Conservation (phyloP, 257 asterid species). For the Jasminum sambac region DNA sequence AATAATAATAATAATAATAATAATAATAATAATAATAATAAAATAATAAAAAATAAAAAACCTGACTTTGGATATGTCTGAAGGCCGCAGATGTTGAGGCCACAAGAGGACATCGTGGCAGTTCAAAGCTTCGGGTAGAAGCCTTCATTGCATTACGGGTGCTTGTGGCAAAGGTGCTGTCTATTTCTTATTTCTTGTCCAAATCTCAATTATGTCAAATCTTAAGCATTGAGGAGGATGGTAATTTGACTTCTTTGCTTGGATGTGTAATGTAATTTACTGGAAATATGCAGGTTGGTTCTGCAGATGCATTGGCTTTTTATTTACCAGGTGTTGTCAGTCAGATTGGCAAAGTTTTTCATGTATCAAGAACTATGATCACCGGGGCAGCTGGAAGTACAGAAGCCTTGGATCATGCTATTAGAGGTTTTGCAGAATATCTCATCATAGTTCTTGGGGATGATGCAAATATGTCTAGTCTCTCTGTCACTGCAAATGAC, state of each 20-base stretch:
- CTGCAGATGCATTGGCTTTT: slow-evolving; percentile 92
- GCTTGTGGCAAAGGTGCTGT: slow-evolving; percentile 81
- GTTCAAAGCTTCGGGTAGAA: slow-evolving; percentile 81
- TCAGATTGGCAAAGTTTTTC: slow-evolving; percentile 86
- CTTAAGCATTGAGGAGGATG: slow-evolving; percentile 1
- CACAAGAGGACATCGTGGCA: slow-evolving; percentile 81
- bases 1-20: no score
- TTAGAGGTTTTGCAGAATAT: slow-evolving; percentile 72
- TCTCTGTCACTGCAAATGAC: slow-evolving; percentile 31
- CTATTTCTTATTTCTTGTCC: slow-evolving; percentile 20
- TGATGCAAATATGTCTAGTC: slow-evolving; percentile 36
- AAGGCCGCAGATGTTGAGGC: slow-evolving; percentile 96
- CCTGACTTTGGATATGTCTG: slow-evolving; percentile 41
- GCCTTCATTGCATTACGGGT: slow-evolving; percentile 74
- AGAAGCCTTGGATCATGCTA: slow-evolving; percentile 73
- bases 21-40: no score
- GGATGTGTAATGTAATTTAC: slow-evolving; percentile 10
- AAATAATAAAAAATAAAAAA: no score
- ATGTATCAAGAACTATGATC: slow-evolving; percentile 68
- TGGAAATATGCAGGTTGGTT: slow-evolving; percentile 73
- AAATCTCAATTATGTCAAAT: slow-evolving; percentile 15
- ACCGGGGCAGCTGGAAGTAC: slow-evolving; percentile 95
- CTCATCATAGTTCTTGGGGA: slow-evolving; percentile 73
- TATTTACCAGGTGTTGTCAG: slow-evolving; percentile 94
- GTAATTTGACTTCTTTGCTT: slow-evolving; percentile 15